Conservation (phyloP, 2,329 filamentous ascomycete species). For the Chaetomium globosum region DNA sequence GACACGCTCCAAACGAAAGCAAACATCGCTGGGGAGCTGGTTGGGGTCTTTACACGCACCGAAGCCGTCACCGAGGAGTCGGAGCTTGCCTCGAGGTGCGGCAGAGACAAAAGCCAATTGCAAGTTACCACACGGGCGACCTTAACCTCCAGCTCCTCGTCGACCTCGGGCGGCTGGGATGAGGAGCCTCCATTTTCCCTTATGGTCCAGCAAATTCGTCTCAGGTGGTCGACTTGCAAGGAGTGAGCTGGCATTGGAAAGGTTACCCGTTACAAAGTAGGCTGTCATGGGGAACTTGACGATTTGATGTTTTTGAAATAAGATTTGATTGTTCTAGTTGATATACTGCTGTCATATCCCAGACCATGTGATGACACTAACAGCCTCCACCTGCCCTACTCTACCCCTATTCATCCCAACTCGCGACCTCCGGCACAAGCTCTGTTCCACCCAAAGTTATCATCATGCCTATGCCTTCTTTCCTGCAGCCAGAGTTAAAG, state of each 20-base stretch:
- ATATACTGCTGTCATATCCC: too few species aligned
- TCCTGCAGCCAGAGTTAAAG: not conserved
- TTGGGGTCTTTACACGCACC: not conserved
- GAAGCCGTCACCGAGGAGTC: not conserved
- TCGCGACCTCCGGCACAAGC: not conserved
- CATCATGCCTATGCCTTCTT: not conserved
- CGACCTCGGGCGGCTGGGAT: not conserved
- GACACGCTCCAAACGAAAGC: not conserved
- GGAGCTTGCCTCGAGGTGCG: not conserved
- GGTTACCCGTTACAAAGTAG: not conserved
- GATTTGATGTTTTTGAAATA: too few species aligned
- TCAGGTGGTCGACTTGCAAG: not conserved
- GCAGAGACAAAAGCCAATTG: too few species aligned
- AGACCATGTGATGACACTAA: too few species aligned
- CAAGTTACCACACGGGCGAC: not conserved
- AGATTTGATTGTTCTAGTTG: too few species aligned
- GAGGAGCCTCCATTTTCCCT: not conserved
- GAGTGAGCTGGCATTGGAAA: not conserved
- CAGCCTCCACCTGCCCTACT: too few species aligned
- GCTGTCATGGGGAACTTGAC: not conserved
- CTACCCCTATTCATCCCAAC: not conserved
- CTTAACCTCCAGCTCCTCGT: not conserved
- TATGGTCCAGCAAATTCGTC: not conserved
- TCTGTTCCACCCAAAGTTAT: not conserved
- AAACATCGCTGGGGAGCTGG: not conserved